Evolutionary conservation across 306 rosid species (phyloP).

Genomic region (Cucumis cinereus): DNA sequence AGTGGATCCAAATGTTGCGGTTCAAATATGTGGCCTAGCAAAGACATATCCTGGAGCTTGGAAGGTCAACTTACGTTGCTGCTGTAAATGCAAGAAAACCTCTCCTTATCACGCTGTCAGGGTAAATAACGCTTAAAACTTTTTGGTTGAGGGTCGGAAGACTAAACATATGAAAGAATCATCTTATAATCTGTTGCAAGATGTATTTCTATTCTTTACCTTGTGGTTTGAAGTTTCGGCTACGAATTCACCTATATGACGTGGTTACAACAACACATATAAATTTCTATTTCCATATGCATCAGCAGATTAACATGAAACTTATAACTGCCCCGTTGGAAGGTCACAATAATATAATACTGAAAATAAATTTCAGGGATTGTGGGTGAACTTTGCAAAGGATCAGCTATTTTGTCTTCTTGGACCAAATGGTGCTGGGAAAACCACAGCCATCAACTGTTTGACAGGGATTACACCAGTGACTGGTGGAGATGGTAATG

Average conservation of each 20-base stretch:
- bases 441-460: conserved; percentile 78
- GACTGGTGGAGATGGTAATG: conserved; percentile 75
- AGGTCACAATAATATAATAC: neutral
- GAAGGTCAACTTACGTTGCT: conserved; percentile 33
- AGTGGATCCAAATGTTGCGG: conserved; percentile 46
- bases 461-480: conserved; percentile 80
- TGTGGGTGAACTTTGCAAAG: conserved; percentile 72
- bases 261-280: neutral
- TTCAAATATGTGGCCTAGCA: conserved; percentile 68
- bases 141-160: neutral
- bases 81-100: conserved; percentile 44
- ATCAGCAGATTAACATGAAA: neutral
- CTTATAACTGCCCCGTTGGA: neutral
- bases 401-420: conserved; percentile 86
- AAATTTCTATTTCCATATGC: neutral
- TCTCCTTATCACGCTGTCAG: conserved; percentile 52
- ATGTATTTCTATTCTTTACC: neutral
- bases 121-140: conserved; percentile 32
- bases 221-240: neutral
- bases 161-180: neutral
- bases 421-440: conserved; percentile 96
- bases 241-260: neutral
- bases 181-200: neutral
- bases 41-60: conserved; percentile 62
- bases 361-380: conserved; percentile 45